phyloP scores from a whole-genome alignment of 164 flowering plant species.

The Vitis rupestris region DNA sequence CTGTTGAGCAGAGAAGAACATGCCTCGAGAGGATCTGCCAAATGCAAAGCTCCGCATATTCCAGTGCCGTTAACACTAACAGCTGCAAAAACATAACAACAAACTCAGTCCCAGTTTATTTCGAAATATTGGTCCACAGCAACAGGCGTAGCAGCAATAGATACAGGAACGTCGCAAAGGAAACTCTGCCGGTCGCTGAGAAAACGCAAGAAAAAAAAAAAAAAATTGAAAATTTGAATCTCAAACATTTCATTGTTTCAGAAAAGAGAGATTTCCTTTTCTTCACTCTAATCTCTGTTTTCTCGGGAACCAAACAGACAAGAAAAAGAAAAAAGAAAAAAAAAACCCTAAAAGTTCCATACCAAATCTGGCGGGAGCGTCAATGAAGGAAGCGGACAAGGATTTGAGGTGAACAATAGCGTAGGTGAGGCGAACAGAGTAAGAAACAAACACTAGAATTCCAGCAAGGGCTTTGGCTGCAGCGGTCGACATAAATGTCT shows the following conservation, averaged over 20 bases:
- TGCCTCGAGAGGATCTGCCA: conserved; percentile 56
- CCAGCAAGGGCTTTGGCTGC: no score
- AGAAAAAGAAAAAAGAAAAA: neutral
- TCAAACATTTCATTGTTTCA: neutral
- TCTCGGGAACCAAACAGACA: conserved; percentile 1
- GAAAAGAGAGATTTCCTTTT: neutral
- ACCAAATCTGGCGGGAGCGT: conserved; percentile 56
- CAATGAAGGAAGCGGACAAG: conserved; percentile 33
- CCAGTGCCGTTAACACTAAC: conserved; percentile 31
- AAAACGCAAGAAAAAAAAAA: neutral
- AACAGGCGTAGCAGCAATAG: no score
- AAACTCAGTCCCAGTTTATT: neutral
- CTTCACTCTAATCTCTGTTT: neutral
- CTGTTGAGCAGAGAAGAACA: conserved; percentile 36
- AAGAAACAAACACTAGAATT: conserved; percentile 6
- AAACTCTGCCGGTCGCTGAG: neutral
- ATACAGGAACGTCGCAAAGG: no score
- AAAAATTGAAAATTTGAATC: neutral
- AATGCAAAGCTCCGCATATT: conserved; percentile 43
- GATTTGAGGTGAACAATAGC: conserved; percentile 34
- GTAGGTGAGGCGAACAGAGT: conserved; percentile 12
- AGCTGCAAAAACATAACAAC: conserved; percentile 26
- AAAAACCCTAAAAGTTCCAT: neutral
- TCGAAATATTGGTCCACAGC: no score
- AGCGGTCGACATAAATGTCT: no score